Evolutionary conservation across 768 basidiomycete species (phyloP), one percentile per base, ranked within the genome.

Genomic region (Lactifluus piperatus): DNA sequence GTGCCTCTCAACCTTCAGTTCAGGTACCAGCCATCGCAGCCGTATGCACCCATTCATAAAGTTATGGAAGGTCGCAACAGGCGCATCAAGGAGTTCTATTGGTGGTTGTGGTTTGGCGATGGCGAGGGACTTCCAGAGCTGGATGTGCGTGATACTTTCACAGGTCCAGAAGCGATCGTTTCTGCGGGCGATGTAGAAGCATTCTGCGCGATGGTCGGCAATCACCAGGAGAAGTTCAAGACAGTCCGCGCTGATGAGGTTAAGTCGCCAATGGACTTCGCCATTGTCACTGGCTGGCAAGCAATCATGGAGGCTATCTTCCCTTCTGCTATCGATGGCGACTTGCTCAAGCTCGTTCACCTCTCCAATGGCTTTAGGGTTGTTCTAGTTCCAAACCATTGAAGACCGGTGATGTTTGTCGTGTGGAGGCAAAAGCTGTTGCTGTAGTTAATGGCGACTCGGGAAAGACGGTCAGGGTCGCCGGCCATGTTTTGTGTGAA

Each of bases 301-400:
- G 90, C 94, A n/a, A 98, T 99, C 73, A 99, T 98, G 88, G 92
- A 90, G 71, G 85, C 94, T 1, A 95, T 98, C 73, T 99, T 99
- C 84, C 97, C 97, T 6, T 70, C 79, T 14, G 73, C 82, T 13
- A 91, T 99, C 69, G 91, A 98, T 63, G 97, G 95, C 1, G 95
- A 99, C 71, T 75, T 98, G 16, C 78, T 98, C 66, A 94, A 93
- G 72, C 86, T 98, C 34, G 95, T 98, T 47, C 97, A 99, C 69
- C 82, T 99, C 16, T 94, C 94, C 30, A n/a, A n/a, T n/a, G n/a
- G n/a, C n/a, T n/a, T n/a, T n/a, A n/a, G n/a, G n/a, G n/a, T n/a
- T n/a, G n/a, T n/a, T n/a, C n/a, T n/a, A n/a, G n/a, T n/a, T n/a
- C n/a, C n/a, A n/a, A n/a, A n/a, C n/a, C n/a, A n/a, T n/a, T n/a